Percentiles rank a stretch among this genome's conserved stretches.
Conservation (phyloP, 2,329 filamentous ascomycete species). For the Metarhizium anisopliae region DNA sequence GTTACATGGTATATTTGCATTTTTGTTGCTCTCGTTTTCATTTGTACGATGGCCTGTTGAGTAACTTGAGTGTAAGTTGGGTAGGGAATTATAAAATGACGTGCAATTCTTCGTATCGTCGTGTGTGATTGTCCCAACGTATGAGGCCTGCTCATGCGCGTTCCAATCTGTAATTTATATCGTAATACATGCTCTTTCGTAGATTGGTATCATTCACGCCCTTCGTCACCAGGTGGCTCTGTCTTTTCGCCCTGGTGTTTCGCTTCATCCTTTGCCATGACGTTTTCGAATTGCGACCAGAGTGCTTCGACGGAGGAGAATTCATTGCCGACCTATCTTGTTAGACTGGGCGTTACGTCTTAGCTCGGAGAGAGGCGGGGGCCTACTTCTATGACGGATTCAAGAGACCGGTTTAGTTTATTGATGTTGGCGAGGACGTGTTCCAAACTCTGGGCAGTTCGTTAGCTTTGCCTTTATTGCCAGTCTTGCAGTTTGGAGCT, state of each 20-base stretch:
- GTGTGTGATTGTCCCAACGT: not conserved
- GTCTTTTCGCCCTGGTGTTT: slow-evolving; percentile 16
- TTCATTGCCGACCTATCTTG: slow-evolving; percentile 73
- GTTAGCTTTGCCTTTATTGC: not conserved
- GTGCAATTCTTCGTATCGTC: slow-evolving; percentile 1
- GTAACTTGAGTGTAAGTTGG: slow-evolving; percentile 10
- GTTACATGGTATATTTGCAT: not conserved
- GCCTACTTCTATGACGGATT: slow-evolving; percentile 78
- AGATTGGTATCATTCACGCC: slow-evolving; percentile 1
- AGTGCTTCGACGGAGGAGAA: slow-evolving; percentile 94
- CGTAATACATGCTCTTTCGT: not conserved
- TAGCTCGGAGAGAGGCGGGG: not conserved
- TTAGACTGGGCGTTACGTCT: not conserved
- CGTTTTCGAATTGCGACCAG: slow-evolving; percentile 94
- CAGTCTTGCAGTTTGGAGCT: not conserved
- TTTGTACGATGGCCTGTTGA: slow-evolving; percentile 3
- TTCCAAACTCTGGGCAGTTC: slow-evolving; percentile 57
- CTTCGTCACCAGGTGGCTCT: slow-evolving; percentile 16
- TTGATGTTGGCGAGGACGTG: slow-evolving; percentile 94
- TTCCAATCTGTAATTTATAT: not conserved
- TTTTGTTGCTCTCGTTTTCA: not conserved
- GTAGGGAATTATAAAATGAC: slow-evolving; percentile 15
- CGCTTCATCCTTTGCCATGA: slow-evolving; percentile 66
- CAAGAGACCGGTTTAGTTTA: slow-evolving; percentile 82
- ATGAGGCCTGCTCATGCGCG: not conserved